Evolutionary conservation across 495 filamentous ascomycete species (phyloP).

Genomic region (Aspergillus coremiiformis): DNA sequence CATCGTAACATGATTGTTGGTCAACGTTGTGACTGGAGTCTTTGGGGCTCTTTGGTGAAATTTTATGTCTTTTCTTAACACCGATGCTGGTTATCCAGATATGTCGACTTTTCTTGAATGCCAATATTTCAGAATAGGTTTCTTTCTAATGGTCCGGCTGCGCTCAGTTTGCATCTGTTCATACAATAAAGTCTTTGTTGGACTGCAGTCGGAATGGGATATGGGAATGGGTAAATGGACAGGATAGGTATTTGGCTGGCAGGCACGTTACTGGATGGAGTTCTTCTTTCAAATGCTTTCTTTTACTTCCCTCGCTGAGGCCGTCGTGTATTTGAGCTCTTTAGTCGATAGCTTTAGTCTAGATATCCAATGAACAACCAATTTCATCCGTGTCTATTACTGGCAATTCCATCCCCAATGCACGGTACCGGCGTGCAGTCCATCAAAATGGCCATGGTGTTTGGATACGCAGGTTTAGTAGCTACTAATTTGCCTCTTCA

Average conservation of each 20-base stretch:
- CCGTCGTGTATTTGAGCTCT: neutral
- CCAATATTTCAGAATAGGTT: neutral
- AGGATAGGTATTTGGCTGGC: constrained; percentile 8
- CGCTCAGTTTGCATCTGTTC: constrained; percentile 9
- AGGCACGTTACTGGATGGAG: constrained; percentile 5
- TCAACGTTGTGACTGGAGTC: neutral
- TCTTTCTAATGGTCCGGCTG: constrained; percentile 9
- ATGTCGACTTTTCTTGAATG: neutral
- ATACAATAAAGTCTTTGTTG: constrained; percentile 1
- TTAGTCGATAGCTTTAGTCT: constrained; percentile 2
- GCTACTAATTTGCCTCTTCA: no score
- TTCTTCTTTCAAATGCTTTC: constrained; percentile 12
- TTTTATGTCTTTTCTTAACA: constrained; percentile 1
- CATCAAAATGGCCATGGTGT: no score
- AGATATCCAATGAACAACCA: constrained; percentile 10
- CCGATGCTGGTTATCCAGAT: neutral
- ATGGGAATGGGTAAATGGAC: constrained; percentile 4
- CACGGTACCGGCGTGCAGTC: no score
- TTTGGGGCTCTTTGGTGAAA: neutral
- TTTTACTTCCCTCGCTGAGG: neutral
- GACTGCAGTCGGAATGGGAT: constrained; percentile 8
- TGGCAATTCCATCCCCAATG: no score
- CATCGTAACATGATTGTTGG: constrained; percentile 2
- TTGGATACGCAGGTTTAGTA: no score
- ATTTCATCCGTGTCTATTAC: neutral